phyloP scores from a whole-genome alignment of 768 basidiomycete genomes.

The Lepiota brunneoincarnata region DNA sequence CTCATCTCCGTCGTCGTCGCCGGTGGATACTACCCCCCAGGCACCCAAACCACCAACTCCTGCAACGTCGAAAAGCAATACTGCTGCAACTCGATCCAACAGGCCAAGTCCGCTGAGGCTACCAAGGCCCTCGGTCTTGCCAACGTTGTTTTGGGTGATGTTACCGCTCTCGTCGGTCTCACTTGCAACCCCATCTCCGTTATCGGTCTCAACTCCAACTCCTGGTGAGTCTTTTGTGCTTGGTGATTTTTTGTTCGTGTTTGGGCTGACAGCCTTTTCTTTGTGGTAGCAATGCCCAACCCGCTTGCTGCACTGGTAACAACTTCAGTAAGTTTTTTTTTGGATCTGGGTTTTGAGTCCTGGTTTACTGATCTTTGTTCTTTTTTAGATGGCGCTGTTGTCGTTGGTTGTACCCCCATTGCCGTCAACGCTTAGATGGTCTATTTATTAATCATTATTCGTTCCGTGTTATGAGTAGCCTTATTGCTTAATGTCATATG shows the following conservation, averaged over 20 bases:
- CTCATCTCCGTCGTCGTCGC: too few relatives aligned
- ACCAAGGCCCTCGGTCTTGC: not conserved
- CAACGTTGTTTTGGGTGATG: not conserved
- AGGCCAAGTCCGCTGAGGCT: too few relatives aligned
- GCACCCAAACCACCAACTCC: not conserved
- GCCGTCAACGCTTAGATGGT: not conserved
- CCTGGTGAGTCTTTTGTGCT: slow-evolving; percentile 1
- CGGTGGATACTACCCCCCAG: not conserved
- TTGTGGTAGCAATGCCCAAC: not conserved
- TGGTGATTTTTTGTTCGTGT: not conserved
- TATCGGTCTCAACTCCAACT: not conserved
- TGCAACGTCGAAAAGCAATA: not conserved
- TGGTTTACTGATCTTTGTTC: not conserved
- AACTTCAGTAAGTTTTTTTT: slow-evolving; percentile 1
- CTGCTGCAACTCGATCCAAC: not conserved
- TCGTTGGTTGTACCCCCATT: not conserved
- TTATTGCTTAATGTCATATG: too few relatives aligned
- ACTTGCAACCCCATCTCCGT: slow-evolving; percentile 4
- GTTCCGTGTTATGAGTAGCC: too few relatives aligned
- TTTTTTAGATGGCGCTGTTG: not conserved
- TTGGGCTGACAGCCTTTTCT: not conserved
- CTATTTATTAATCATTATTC: not conserved
- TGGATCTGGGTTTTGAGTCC: not conserved
- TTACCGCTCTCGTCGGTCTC: slow-evolving; percentile 3
- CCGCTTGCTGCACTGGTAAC: slow-evolving; percentile 3